Evolutionary conservation across 2,329 filamentous ascomycete species (phyloP).

Genomic region (Neophaeococcomyces mojaviensis): DNA sequence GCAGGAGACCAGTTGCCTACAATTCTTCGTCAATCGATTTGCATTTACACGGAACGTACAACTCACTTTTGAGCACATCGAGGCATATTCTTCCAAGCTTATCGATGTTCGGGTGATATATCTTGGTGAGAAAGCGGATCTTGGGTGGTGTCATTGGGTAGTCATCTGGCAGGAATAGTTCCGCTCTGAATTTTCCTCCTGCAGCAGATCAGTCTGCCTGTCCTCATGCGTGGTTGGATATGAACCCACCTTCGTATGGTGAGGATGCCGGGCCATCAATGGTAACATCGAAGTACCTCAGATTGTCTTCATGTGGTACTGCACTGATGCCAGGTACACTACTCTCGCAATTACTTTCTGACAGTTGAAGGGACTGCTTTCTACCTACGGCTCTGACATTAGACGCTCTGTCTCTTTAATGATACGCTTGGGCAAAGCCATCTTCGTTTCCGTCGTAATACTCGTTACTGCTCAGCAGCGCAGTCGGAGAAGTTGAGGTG

Average conservation of each 20-base stretch:
- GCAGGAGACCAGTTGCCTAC: conserved; percentile 97
- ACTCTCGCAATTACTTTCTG: conserved; percentile 9
- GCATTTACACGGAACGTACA: background rate
- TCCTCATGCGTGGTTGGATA: background rate
- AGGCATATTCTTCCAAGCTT: conserved; percentile 94
- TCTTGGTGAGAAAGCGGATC: conserved; percentile 97
- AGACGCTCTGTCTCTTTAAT: conserved; percentile 97
- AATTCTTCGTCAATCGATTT: conserved; percentile 16
- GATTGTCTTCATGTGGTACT: conserved; percentile 90
- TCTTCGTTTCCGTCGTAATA: background rate
- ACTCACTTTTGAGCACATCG: conserved; percentile 89
- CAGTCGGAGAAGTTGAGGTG: background rate
- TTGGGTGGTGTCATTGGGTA: conserved; percentile 99
- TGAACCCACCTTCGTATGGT: conserved; percentile 75
- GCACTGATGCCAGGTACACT: conserved; percentile 96
- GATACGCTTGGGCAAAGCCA: conserved; percentile 88
- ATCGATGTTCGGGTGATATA: conserved; percentile 98
- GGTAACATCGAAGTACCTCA: conserved; percentile 95
- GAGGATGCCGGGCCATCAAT: conserved; percentile 89
- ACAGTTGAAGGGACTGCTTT: background rate
- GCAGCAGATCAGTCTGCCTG: conserved; percentile 10
- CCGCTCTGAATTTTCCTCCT: conserved; percentile 88
- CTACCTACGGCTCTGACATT: conserved; percentile 83
- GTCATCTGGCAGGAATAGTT: conserved; percentile 95
- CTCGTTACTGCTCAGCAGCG: too few species aligned